A percentile compares a stretch with the other conserved stretches of the same genome.
Conservation (phyloP, 495 filamentous ascomycete species). For the Aspergillus cavernicola region DNA sequence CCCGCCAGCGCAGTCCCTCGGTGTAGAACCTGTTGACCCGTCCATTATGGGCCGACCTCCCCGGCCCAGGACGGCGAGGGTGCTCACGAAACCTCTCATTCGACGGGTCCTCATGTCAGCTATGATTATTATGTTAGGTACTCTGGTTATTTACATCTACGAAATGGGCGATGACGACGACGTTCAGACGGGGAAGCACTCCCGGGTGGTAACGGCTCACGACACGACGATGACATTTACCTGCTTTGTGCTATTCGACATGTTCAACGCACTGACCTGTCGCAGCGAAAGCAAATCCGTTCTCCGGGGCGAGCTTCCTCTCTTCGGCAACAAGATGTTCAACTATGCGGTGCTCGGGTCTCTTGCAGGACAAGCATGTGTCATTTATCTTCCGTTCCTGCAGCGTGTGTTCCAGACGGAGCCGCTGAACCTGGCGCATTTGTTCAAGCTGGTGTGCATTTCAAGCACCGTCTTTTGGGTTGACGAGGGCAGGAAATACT, state of each 20-base stretch:
- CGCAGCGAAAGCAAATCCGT: slow-evolving; percentile 88
- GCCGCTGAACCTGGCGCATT: slow-evolving; percentile 66
- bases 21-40: slow-evolving; percentile 92
- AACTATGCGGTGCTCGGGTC: slow-evolving; percentile 89
- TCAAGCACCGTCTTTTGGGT: slow-evolving; percentile 91
- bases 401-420: slow-evolving; percentile 96
- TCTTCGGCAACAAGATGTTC: slow-evolving; percentile 88
- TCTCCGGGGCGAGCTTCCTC: slow-evolving; percentile 74
- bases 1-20: slow-evolving; percentile 92
- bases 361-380: slow-evolving; percentile 77
- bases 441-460: slow-evolving; percentile 65
- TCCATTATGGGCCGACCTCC: slow-evolving; percentile 91
- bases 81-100: slow-evolving; percentile 78
- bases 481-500: slow-evolving; percentile 84
- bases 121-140: slow-evolving; percentile 83
- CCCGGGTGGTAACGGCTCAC: slow-evolving; percentile 72
- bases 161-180: slow-evolving; percentile 72
- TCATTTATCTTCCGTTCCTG: slow-evolving; percentile 90
- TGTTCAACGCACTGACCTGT: slow-evolving; percentile 96
- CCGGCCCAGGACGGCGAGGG: slow-evolving; percentile 75
- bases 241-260: slow-evolving; percentile 96
- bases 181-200: slow-evolving; percentile 35
- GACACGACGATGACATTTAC: slow-evolving; percentile 99
- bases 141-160: slow-evolving; percentile 81
- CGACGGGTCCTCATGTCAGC: slow-evolving; percentile 85